Evolutionary conservation across 2,329 filamentous ascomycete genomes (phyloP), one percentile per base, ranked within the genome.

Genomic region (Teratosphaeria pseudoeucalypti): DNA sequence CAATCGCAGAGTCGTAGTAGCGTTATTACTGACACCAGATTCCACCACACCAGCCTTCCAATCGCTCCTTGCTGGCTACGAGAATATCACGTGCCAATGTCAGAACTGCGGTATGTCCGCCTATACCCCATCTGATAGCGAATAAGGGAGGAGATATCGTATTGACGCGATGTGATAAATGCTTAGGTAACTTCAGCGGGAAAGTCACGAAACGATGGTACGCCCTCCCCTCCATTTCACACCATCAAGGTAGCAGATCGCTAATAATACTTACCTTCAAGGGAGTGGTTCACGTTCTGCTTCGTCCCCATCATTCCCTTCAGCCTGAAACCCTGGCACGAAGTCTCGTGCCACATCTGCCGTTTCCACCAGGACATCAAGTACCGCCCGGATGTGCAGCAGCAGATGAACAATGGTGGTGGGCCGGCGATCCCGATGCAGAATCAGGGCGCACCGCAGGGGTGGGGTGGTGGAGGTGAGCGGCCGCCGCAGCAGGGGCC

Each of bases 251-350:
- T 49, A 49, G 16, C 34, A 39, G 34, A 10, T 43, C 37, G 16
- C 37, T 43, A 43, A 43, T 16, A 19, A 14, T 23, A 49, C 12
- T 7, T 32, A 49, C 12, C 12, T 32, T 19, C 52, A 34, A 75
- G 74, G 75, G 71, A 78, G 52, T 90, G 87, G 85, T 91, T 91
- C 69, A 91, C 88, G 5, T 85, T 91, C 69, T 91, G 88, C 78
- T 90, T 88, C 74, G 74, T 86, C 81, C 88, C 88, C 55, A 73
- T 92, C 54, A 79, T 92, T 29, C 88, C 88, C 0, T 85, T 91
- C 68, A 85, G 83, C 29, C 66, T 79, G 5, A 79, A 79, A 61
- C 77, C 78, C 0, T 74, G 73, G 66, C 73, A 73, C 66, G 87
- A 90, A 68, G 81, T 92, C 59, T 77, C 80, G 61, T 92, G 88